Evolutionary conservation across 1,139 yeast genomes (phyloP).

Genomic region (Candida neerlandica): DNA sequence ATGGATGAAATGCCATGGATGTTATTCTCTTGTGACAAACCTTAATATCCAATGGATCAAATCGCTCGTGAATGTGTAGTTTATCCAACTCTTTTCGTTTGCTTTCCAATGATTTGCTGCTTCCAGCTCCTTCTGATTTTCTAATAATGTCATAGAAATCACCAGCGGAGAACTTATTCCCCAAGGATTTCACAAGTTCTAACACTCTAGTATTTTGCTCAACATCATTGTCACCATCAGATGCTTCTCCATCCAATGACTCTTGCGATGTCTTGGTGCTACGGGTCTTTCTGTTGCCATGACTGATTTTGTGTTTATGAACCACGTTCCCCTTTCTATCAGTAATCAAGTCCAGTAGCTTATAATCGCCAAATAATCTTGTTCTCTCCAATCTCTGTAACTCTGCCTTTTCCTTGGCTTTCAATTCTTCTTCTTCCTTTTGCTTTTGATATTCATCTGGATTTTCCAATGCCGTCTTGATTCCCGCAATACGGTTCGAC

Average conservation of each 20-base stretch:
- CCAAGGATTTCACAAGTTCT: conserved; percentile 43
- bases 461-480: conserved; percentile 42
- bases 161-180: conserved; percentile 70
- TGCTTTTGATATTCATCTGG: conserved; percentile 37
- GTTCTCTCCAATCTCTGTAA: conserved; percentile 41
- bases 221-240: conserved; percentile 12
- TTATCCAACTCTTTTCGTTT: conserved; percentile 56
- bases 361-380: conserved; percentile 61
- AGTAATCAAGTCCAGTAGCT: conserved; percentile 57
- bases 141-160: conserved; percentile 67
- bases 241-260: too few relatives aligned
- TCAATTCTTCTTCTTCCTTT: conserved; percentile 40
- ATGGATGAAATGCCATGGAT: conserved; percentile 75
- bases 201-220: conserved; percentile 38
- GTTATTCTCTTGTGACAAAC: conserved; percentile 75
- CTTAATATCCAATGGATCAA: conserved; percentile 71
- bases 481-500: conserved; percentile 69
- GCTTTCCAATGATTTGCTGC: conserved; percentile 35
- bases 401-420: conserved; percentile 10
- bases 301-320: too few relatives aligned
- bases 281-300: too few relatives aligned
- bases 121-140: conserved; percentile 26
- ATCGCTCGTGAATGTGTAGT: conserved; percentile 53
- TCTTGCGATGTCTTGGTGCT: conserved; percentile 14
- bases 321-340: neutral